Base-by-base conservation (phyloP, 2,329 filamentous ascomycete species). In the Penicillium crustosum region DNA sequence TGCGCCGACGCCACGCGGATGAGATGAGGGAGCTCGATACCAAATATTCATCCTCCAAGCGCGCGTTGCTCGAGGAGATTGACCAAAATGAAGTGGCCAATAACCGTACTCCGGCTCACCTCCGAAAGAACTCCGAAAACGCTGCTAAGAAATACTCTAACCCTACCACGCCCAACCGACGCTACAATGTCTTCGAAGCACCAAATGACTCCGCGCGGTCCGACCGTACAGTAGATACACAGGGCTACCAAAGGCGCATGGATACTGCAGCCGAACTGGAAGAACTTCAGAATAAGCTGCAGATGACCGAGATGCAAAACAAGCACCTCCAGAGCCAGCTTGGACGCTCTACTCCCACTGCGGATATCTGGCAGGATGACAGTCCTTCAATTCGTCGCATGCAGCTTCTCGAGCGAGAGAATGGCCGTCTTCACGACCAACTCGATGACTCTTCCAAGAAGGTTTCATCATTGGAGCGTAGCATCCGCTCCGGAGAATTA, bases 231-330 rank as follows among this genome's bases (percentile, higher is more conserved):
- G 86, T 89, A 25, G 93, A 97, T 72, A 89, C 91, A 17, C 80
- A 92, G 42, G 88, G 87, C 64, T 91, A 91, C 76, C 93, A 94
- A 77, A 91, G 89, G 69, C 88, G 89, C 39, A 93, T 95, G 87
- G 93, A 97, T 71, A 80, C 96, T 59, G 94, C 93, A 69, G 85
- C 91, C 4, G 93, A 97, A 68, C 82, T 97, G 13, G 93, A 97
- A 72, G 88, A 96, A 74, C 82, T 96, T 27, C 93, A 97, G 72
- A 97, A 95, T 72, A 91, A 96, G 72, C 83, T 97, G 51, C 93
- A 97, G 70, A 86, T 97, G 73, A 88, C 89, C 5, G 89, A 97
- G 74, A 96, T 97, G 91, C 90, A 95, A 67, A 97, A 96, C 75
- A 87, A 90, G 35, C 93, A 97, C 69, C 84, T 97, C 6, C 90